Evolutionary conservation across 1,284 basidiomycete genomes (phyloP).

Genomic region (Irpex sp.): DNA sequence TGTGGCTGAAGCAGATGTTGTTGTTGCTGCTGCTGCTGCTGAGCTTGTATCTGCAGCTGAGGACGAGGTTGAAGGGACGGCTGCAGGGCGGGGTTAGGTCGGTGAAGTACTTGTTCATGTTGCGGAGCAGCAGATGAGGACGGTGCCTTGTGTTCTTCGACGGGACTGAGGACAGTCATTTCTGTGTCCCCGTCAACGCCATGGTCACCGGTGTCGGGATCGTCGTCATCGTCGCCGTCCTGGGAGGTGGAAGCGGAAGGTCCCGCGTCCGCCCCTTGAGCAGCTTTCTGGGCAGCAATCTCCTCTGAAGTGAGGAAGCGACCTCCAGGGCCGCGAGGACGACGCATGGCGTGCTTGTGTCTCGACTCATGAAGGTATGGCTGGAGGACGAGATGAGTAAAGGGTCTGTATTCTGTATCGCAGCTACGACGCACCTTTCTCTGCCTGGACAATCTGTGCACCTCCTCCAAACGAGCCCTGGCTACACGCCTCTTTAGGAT

Average conservation of each 20-base stretch:
- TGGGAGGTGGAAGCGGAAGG: slow-evolving; percentile 26
- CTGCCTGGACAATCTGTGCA: slow-evolving; percentile 86
- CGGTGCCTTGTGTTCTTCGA: slow-evolving; percentile 16
- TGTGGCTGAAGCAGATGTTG: slow-evolving; percentile 19
- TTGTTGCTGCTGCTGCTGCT: background rate
- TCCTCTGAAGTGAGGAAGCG: slow-evolving; percentile 95
- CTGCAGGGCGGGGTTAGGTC: slow-evolving; percentile 13
- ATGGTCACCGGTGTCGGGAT: slow-evolving; percentile 23
- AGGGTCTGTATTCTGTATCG: background rate
- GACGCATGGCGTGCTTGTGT: slow-evolving; percentile 96
- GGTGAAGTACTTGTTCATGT: slow-evolving; percentile 18
- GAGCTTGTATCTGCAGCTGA: slow-evolving; percentile 11
- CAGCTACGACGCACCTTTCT: slow-evolving; percentile 64
- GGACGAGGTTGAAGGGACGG: slow-evolving; percentile 21
- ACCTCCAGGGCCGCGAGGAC: slow-evolving; percentile 94
- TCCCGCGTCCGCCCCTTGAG: slow-evolving; percentile 28
- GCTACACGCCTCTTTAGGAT: slow-evolving; percentile 91
- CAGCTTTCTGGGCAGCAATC: slow-evolving; percentile 74
- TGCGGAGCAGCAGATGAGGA: slow-evolving; percentile 17
- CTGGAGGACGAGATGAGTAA: slow-evolving; percentile 36
- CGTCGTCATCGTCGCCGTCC: slow-evolving; percentile 36
- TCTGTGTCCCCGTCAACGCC: slow-evolving; percentile 24
- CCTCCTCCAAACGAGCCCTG: slow-evolving; percentile 84
- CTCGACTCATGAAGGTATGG: slow-evolving; percentile 97
- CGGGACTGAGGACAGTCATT: slow-evolving; percentile 22